Conservation (phyloP, 1,139 yeast genomes). For the Meyerozyma smithsonii region DNA sequence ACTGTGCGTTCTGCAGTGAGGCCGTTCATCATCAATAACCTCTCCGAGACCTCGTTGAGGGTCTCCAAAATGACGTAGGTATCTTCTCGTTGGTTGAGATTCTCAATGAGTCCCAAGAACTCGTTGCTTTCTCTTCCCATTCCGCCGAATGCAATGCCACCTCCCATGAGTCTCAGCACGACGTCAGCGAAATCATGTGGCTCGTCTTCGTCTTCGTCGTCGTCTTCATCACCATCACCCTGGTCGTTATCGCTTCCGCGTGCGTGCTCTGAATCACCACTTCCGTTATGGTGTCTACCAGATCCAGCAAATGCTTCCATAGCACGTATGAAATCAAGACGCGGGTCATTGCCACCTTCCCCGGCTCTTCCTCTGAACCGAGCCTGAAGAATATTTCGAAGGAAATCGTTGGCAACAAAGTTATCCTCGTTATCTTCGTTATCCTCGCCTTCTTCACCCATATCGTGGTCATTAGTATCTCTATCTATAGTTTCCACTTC, state of each 20-base stretch:
- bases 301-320: conserved; percentile 18
- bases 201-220: conserved; percentile 4
- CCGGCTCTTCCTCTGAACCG: conserved; percentile 2
- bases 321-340: conserved; percentile 26
- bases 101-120: conserved; percentile 36
- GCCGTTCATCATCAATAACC: conserved; percentile 64
- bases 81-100: conserved; percentile 42
- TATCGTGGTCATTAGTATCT: conserved; percentile 14
- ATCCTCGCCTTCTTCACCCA: conserved; percentile 14
- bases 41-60: conserved; percentile 58
- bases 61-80: conserved; percentile 50
- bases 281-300: conserved; percentile 12
- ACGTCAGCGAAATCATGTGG: conserved; percentile 29
- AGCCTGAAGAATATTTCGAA: conserved; percentile 2
- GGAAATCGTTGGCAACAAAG: conserved; percentile 11
- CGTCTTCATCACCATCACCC: conserved; percentile 5
- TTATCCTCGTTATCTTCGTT: conserved; percentile 17
- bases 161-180: conserved; percentile 35
- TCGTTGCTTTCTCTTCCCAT: conserved; percentile 22
- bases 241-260: conserved; percentile 4
- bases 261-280: conserved; percentile 5
- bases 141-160: conserved; percentile 31
- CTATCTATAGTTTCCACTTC: conserved; percentile 6
- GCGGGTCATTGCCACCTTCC: conserved; percentile 14
- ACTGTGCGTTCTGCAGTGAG: conserved; percentile 58